phyloP scores from a whole-genome alignment of 2,329 filamentous ascomycete species.

The Diplodia corticola region DNA sequence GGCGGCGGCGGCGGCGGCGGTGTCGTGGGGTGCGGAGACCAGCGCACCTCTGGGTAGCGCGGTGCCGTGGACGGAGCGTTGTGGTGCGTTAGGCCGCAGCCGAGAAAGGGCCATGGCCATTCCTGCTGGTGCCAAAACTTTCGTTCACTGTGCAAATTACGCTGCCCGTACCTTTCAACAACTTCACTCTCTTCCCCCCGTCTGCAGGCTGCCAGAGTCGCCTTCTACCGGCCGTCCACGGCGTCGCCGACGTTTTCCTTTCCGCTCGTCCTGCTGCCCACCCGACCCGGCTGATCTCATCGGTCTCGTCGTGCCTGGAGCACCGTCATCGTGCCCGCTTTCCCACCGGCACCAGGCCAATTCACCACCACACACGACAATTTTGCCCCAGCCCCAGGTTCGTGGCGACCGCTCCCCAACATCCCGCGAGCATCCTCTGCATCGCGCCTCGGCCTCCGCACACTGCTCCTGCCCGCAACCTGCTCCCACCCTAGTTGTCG shows the following conservation, averaged over 20 bases:
- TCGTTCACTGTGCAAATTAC: constrained; percentile 20
- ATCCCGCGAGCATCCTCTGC: background rate
- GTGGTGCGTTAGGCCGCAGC: background rate
- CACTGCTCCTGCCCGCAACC: background rate
- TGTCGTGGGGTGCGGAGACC: background rate
- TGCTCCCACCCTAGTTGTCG: background rate
- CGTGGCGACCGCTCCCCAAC: constrained; percentile 14
- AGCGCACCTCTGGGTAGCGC: background rate
- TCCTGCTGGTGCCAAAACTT: constrained; percentile 14
- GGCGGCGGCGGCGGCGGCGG: background rate
- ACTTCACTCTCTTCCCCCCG: constrained; percentile 16
- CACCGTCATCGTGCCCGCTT: constrained; percentile 23
- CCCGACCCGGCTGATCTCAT: constrained; percentile 18
- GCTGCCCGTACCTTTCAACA: constrained; percentile 20
- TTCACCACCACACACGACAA: constrained; percentile 22
- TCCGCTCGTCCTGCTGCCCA: constrained; percentile 20
- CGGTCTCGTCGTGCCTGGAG: constrained; percentile 19
- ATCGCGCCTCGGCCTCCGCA: background rate
- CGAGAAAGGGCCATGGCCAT: constrained; percentile 6
- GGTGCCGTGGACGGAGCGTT: constrained; percentile 9
- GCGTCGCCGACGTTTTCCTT: constrained; percentile 19
- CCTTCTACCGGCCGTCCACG: constrained; percentile 13
- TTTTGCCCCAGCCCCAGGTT: constrained; percentile 21
- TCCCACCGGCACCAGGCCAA: constrained; percentile 15
- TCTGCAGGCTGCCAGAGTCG: constrained; percentile 18